Evolutionary conservation across 495 filamentous ascomycete species (phyloP).

Genomic region (Glonium stellatum): DNA sequence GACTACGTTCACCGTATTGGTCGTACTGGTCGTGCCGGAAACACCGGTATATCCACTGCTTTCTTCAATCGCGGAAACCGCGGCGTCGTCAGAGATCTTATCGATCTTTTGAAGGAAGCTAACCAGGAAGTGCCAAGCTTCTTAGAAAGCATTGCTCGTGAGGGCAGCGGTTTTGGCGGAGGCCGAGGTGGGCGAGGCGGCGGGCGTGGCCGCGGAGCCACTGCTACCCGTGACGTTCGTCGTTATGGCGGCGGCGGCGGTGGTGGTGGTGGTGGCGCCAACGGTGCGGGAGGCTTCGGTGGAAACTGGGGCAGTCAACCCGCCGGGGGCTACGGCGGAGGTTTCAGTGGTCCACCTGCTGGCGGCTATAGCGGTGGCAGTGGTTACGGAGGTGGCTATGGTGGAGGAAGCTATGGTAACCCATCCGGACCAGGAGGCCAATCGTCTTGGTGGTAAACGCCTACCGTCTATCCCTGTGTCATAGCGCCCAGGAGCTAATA

Average conservation of each 20-base stretch:
- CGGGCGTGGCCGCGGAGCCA: conserved; percentile 57
- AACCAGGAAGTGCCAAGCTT: conserved; percentile 93
- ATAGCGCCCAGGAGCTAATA: conserved; percentile 15
- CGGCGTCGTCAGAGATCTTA: conserved; percentile 87
- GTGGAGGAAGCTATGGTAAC: conserved; percentile 67
- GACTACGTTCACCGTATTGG: conserved; percentile 99
- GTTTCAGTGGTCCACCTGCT: conserved; percentile 33
- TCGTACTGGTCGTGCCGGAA: conserved; percentile 98
- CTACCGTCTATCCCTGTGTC: neutral
- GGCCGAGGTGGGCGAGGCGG: conserved; percentile 58
- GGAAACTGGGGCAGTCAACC: conserved; percentile 44
- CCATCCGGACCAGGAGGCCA: conserved; percentile 74
- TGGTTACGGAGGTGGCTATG: conserved; percentile 38
- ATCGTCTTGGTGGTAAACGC: conserved; percentile 89
- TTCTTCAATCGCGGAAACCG: conserved; percentile 99
- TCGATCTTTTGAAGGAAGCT: conserved; percentile 94
- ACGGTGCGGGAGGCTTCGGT: conserved; percentile 43
- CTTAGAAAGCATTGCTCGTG: conserved; percentile 92
- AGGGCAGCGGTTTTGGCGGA: conserved; percentile 68
- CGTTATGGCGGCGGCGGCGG: conserved; percentile 60
- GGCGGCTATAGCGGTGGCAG: conserved; percentile 34
- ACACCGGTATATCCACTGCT: conserved; percentile 95
- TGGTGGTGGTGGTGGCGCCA: conserved; percentile 48
- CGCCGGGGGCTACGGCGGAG: conserved; percentile 45
- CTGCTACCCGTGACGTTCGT: conserved; percentile 83